These are phyloP conservation scores for Cordyceps farinosa DNA, from an alignment of 2,329 filamentous ascomycete species.

Conservation along the genomic window DNA sequence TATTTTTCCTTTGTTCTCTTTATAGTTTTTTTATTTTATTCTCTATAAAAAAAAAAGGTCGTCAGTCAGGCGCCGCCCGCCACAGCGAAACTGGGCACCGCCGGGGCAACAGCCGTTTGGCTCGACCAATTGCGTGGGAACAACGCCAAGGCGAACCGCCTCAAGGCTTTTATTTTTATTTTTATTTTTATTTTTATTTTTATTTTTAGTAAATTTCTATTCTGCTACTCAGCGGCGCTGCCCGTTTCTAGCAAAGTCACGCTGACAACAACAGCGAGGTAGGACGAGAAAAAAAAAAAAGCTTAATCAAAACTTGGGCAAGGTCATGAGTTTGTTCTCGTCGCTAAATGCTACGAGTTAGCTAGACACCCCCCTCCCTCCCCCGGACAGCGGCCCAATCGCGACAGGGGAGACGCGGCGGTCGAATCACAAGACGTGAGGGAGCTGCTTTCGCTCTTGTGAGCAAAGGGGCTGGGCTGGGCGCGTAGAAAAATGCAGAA, in stretches of 20 bases:
- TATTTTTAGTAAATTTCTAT: too few species aligned
- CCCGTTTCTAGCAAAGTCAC: not conserved
- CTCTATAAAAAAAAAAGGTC: too few species aligned
- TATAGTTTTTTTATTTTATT: too few species aligned
- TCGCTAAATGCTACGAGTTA: too few species aligned
- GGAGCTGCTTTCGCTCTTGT: not conserved
- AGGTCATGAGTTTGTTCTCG: too few species aligned
- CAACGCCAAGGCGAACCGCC: slow-evolving; percentile 10
- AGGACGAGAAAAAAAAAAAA: not conserved
- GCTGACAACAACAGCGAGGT: slow-evolving; percentile 1
- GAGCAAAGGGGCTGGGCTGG: too few species aligned
- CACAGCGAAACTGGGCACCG: not conserved
- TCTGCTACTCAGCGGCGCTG: too few species aligned
- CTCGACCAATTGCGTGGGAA: slow-evolving; percentile 7
- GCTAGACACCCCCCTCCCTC: not conserved
- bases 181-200: too few species aligned
- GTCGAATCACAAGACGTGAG: not conserved
- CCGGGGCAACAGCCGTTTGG: slow-evolving; percentile 5
- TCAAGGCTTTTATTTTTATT: not conserved
- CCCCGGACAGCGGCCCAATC: not conserved
- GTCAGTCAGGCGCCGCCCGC: too few species aligned
- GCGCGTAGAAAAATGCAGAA: not conserved
- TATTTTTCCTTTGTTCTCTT: too few species aligned
- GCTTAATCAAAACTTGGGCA: not conserved
- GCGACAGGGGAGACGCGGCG: not conserved